phyloP scores from a whole-genome alignment of 2,329 filamentous ascomycete genomes.

The Aureobasidium sp. region DNA sequence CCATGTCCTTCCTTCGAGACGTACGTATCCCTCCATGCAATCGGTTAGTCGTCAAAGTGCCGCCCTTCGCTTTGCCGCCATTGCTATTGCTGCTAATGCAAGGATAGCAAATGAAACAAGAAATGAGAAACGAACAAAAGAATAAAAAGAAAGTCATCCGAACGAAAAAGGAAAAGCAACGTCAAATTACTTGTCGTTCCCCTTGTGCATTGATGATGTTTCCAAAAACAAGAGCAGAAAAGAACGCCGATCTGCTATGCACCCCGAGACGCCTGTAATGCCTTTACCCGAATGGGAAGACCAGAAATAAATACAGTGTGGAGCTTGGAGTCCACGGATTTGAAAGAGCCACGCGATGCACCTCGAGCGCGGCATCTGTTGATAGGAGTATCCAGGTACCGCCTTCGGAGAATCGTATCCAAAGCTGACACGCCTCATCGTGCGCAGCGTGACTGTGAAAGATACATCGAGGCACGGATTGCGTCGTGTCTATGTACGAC shows the following conservation, averaged over 20 bases:
- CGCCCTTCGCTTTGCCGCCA: neutral
- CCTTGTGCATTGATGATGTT: slow-evolving; percentile 7
- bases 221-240: slow-evolving; percentile 13
- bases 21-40: neutral
- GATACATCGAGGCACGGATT: neutral
- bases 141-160: neutral
- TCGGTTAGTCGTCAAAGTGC: neutral
- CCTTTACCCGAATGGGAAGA: slow-evolving; percentile 4
- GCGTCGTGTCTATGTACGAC: neutral
- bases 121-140: neutral
- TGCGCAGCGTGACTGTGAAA: neutral
- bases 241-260: slow-evolving; percentile 14
- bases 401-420: neutral
- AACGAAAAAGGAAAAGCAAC: neutral
- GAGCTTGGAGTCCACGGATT: neutral
- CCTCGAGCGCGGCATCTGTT: neutral
- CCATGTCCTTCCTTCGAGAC: neutral
- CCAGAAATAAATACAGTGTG: slow-evolving; percentile 4
- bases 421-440: slow-evolving; percentile 2
- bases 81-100: neutral
- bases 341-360: neutral
- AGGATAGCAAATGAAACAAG: neutral
- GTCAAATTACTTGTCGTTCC: neutral
- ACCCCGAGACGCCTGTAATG: slow-evolving; percentile 10
- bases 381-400: neutral